Conservation (phyloP, 2,329 filamentous ascomycete genomes). For the Elsinoe perseae region DNA sequence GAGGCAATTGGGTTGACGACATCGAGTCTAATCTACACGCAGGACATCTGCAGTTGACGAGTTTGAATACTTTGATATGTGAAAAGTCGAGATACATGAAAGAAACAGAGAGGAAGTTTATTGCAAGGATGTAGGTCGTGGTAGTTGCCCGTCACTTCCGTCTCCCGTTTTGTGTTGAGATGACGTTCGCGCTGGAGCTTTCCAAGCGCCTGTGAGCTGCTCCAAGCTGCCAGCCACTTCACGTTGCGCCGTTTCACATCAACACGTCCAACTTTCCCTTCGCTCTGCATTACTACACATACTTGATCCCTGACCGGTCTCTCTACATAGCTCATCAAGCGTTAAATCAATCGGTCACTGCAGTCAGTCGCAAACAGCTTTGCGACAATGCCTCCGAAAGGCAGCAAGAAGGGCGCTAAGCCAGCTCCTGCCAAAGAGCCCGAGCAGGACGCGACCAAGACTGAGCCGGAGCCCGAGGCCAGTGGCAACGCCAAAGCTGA, state of each 20-base stretch:
- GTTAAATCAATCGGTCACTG: neutral
- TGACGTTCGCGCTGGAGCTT: neutral
- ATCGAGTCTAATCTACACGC: neutral
- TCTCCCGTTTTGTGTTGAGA: neutral
- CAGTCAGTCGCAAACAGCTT: neutral
- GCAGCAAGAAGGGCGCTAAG: conserved; percentile 7
- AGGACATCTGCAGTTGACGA: no score
- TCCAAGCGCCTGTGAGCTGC: neutral
- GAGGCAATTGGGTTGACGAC: neutral
- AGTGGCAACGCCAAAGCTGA: neutral
- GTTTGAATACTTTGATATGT: no score
- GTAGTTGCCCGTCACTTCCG: no score
- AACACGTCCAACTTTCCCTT: neutral
- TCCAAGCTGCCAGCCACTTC: conserved; percentile 5
- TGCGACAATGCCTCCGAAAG: conserved; percentile 7
- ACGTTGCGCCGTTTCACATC: neutral
- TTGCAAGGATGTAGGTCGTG: neutral
- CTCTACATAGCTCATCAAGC: neutral
- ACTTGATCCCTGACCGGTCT: neutral
- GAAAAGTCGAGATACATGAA: no score
- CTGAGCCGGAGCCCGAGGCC: neutral
- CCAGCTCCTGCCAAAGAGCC: neutral
- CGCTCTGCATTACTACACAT: neutral
- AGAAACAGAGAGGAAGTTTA: neutral
- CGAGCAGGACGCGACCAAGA: neutral